Evolutionary conservation across 2,329 filamentous ascomycete species (phyloP), one percentile per base, ranked within the genome.

Genomic region (Fusarium pseudonygamai): DNA sequence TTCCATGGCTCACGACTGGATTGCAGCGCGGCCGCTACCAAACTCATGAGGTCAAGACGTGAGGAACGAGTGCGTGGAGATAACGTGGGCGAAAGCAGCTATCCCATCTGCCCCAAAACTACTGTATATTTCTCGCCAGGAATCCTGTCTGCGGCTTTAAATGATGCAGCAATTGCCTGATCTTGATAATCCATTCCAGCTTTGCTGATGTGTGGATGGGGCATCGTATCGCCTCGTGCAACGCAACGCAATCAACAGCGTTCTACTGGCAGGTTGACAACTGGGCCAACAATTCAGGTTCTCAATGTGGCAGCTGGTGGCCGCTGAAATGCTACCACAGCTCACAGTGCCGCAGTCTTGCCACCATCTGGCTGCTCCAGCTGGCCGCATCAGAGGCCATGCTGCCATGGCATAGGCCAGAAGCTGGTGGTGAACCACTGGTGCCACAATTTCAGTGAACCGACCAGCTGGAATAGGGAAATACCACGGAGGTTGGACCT

Each of bases 401-500:
- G 58, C 13, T 28, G 28, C 37, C 46, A 40, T 37, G 58, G 16
- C 36, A 60, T 10, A 60, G 28, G 47, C 47, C 36, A 40, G 22
- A 26, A 30, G 36, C 34, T 53, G 47, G 34, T n/a, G 39, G 26
- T 55, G 50, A 55, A 55, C 40, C 47, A 39, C 63, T 59, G 37
- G 39, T n/a, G 24, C 39, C 43, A 64, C 40, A 69, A 40, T 37
- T 62, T 26, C 58, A 69, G 53, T 63, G 63, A 71, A 71, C 70
- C 70, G 61, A 66, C 49, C 53, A 66, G 39, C 58, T 73, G 71
- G 70, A 73, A 73, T 64, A 69, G 66, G 71, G 71, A 71, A 73
- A 73, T 73, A 73, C 70, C 67, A 73, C 70, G 71, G 71, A 73
- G 66, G 53, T 61, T 73, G 50, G 59, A 42, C 70, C 62, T 60